Base-by-base conservation (phyloP, 2,329 filamentous ascomycete genomes). In the Fonsecaea monophora region DNA sequence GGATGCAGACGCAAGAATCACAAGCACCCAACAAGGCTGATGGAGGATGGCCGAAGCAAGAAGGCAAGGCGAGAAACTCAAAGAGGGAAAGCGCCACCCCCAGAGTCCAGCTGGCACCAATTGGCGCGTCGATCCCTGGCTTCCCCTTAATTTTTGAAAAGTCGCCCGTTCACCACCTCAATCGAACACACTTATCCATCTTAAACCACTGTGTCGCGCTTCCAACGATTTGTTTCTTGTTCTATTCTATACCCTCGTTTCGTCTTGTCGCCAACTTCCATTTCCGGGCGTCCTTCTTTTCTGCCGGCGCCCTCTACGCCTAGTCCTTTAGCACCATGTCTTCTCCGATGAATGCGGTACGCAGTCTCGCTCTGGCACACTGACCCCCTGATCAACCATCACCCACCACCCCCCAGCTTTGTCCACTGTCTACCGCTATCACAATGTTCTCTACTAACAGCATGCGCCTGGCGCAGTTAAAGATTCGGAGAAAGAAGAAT, bases 401-500 rank as follows among this genome's bases (percentile, higher is more conserved):
- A 30, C 30, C 45, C 12, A 21, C 55, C 30, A 21, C 55, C n/a
- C n/a, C 40, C 62, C 61, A n/a, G 48, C 53, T 56, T 45, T 25
- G 34, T 55, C 15, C 21, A 59, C 15, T 25, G 40, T 42, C 60
- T n/a, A 45, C 13, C 15, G 10, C 15, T 48, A 9, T 18, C 60
- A 56, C 32, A 25, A 67, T 68, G 66, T 62, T 63, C 53, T 68
- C 66, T 57, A 65, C 70, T 68, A 68, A 69, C 53, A 62, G 42
- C 21, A 63, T 69, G 66, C 68, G 62, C 62, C 38, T 65, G 50
- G 64, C 60, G 58, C 81, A 92, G 89, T 92, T 96, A 83, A 95
- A 97, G 91, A 94, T 97, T 81, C 94, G 95, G 84, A 91, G 92
- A 83, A 99, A 99, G 94, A 99, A 99, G 92, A 98, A 99, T 88